Evolutionary conservation across 1,284 basidiomycete genomes (phyloP), one percentile per base, ranked within the genome.

Genomic region (Coniferiporia sulphurascens): DNA sequence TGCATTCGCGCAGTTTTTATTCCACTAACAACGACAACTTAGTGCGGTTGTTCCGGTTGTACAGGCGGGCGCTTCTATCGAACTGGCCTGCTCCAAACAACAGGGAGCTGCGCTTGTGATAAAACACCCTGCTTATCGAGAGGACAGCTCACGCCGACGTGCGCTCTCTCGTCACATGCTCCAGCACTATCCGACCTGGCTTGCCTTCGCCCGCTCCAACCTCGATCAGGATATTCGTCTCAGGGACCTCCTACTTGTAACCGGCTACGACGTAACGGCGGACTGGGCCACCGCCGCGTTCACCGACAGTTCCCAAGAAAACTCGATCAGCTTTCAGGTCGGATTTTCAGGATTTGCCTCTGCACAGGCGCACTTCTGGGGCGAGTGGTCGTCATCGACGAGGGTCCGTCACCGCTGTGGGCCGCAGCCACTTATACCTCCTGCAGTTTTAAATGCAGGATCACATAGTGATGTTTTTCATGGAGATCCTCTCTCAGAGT

Each of bases 211-310:
- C 7, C 19, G n/a, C 49, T 17, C 13, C 6, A 15, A 27, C 27
- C 27, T 27, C 17, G 48, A 19, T 1, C 15, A 46, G 19, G 44
- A 38, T 10, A 49, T 56, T 5, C 32, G 21, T 6, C 34, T 49
- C 13, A 27, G 27, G 21, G 55, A 56, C n/a, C 32, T 56, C 12
- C 13, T 56, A 12, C 35, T 56, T 3, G 46, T 56, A 8, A 49
- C 55, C 13, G 55, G 55, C 4, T 32, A 19, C 35, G 48, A 49
- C 38, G 10, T 56, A 12, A 49, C 55, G 3, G 44, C 41, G 5
- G 55, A 49, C 21, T 56, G 55, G 55, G 55, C 46, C 15, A 56
- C 46, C 12, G 55, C 48, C 10, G 38, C 48, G 10, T 48, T 56
- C 38, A 27, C 21, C 19, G 45, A 56, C 13, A 48, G 49, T 17